These are phyloP conservation scores for Stagonosporopsis rhizophila DNA, from an alignment of 2,329 filamentous ascomycete species.

Conservation along the genomic window DNA sequence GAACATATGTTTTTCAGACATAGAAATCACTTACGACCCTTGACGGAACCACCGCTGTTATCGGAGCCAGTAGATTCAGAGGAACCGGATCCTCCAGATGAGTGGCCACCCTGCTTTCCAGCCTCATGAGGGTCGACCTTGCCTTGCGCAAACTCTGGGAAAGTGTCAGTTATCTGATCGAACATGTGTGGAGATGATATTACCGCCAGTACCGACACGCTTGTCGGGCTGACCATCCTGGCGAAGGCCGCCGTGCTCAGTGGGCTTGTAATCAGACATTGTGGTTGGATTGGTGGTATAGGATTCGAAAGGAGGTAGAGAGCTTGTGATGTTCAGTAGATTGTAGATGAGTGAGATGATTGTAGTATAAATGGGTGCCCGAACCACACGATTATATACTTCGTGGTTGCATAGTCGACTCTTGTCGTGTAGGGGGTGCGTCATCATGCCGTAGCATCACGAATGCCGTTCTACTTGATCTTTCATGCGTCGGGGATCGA, in stretches of 20 bases:
- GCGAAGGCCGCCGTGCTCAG: slow-evolving; percentile 23
- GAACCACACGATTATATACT: not conserved
- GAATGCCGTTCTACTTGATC: not conserved
- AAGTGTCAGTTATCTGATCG: not conserved
- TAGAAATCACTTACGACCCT: not conserved
- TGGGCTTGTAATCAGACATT: not conserved
- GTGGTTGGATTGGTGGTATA: not conserved
- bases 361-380: not conserved
- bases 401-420: not conserved
- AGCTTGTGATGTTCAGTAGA: not conserved
- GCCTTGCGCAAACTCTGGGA: slow-evolving; percentile 23
- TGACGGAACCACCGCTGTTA: not conserved
- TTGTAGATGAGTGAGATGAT: not conserved
- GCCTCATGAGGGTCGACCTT: slow-evolving; percentile 27
- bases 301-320: not conserved
- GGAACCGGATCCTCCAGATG: slow-evolving; percentile 11
- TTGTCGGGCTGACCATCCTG: slow-evolving; percentile 26
- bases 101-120: slow-evolving; percentile 21
- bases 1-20: not conserved
- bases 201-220: slow-evolving; percentile 23
- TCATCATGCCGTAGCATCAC: not conserved
- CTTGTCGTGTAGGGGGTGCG: not conserved
- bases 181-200: not conserved
- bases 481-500: not conserved
- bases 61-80: slow-evolving; percentile 9